These are phyloP conservation scores for Pleurotus tuber-regium DNA, from an alignment of 768 basidiomycete genomes.

Conservation along the genomic window DNA sequence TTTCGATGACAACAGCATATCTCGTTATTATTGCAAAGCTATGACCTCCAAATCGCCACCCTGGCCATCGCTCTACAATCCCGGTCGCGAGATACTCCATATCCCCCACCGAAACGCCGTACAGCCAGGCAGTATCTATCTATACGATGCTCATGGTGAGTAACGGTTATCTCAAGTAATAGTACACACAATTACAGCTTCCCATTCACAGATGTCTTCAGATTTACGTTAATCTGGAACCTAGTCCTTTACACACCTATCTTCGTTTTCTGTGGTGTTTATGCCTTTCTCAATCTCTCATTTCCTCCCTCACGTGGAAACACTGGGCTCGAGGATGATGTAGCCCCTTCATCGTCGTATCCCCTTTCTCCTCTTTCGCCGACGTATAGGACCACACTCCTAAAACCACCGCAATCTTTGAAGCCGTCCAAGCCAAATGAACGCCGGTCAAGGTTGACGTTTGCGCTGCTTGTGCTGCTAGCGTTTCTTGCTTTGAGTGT, in stretches of 20 bases:
- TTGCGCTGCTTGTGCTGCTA: constrained; percentile 44
- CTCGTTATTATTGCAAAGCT: too few species aligned
- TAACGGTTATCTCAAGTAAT: too few species aligned
- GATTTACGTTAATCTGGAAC: constrained; percentile 53
- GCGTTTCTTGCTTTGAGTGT: constrained; percentile 39
- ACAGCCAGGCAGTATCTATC: constrained; percentile 41
- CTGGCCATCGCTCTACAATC: constrained; percentile 54
- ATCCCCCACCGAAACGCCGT: constrained; percentile 36
- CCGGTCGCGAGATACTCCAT: constrained; percentile 45
- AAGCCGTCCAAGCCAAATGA: constrained; percentile 30
- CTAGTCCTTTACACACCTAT: constrained; percentile 48
- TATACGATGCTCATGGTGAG: constrained; percentile 38
- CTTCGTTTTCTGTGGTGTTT: constrained; percentile 46
- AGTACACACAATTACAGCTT: too few species aligned
- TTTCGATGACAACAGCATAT: too few species aligned
- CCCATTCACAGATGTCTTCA: constrained; percentile 45
- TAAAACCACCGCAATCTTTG: constrained; percentile 8
- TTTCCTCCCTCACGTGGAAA: constrained; percentile 35
- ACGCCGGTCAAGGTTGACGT: constrained; percentile 43
- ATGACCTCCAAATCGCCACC: too few species aligned
- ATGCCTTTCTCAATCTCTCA: constrained; percentile 51
- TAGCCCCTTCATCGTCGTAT: constrained; percentile 13
- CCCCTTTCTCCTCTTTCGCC: constrained; percentile 15
- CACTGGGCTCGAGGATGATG: constrained; percentile 4
- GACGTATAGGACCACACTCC: neutral